These are phyloP conservation scores for Aeschynomene evenia DNA, from an alignment of 306 rosid genomes.

Conservation along the genomic window DNA sequence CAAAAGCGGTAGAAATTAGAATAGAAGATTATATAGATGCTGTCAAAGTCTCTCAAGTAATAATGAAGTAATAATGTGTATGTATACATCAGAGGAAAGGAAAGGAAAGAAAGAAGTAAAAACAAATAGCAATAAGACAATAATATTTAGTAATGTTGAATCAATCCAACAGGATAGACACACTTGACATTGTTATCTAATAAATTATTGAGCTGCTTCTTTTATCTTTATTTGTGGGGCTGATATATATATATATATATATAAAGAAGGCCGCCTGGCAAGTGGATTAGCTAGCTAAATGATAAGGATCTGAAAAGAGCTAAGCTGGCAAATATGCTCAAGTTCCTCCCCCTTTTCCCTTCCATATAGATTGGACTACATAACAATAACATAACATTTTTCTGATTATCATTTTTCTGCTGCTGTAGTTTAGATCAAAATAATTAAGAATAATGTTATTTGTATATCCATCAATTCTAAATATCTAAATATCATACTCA, in stretches of 20 bases:
- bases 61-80: background rate
- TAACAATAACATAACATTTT: background rate
- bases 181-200: background rate
- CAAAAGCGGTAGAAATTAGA: conserved; percentile 43
- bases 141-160: no score
- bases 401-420: background rate
- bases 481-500: no score
- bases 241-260: no score
- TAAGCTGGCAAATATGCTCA: background rate
- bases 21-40: background rate
- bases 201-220: background rate
- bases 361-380: background rate
- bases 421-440: background rate
- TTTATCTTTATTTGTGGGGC: background rate
- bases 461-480: no score
- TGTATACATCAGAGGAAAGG: background rate
- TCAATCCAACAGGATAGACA: no score
- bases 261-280: background rate
- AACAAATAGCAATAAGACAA: background rate
- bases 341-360: background rate
- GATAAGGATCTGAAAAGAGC: background rate
- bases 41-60: no score
- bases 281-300: background rate
- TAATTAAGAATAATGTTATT: no score
- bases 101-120: no score